Base-by-base conservation (phyloP, 345 rosid genomes). In the Eucalyptus tenuipes region DNA sequence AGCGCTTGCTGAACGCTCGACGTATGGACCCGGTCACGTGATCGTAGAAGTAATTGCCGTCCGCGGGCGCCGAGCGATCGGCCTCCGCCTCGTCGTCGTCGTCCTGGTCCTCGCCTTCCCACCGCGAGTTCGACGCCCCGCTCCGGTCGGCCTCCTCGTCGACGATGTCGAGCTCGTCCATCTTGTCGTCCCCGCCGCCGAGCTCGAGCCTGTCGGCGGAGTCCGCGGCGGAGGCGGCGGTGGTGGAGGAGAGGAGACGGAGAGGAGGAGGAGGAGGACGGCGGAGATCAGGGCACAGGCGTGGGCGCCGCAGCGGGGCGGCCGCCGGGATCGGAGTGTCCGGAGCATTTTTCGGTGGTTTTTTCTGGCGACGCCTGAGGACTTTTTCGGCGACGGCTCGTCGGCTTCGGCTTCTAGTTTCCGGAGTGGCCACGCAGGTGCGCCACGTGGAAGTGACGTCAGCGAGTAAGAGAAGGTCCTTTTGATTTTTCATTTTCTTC, bases 201-300 rank as follows among this genome's bases (percentile, higher is more conserved):
- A 85, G 57, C 3, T 89, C 81, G 44, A 86, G 52, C 61, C 87
- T 86, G 57, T 33, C 68, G 89, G 85, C 49, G 88, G 82, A 59
- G 84, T 85, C 89, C 13, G 84, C 59, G 2, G 90, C n/a, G n/a
- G n/a, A n/a, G n/a, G n/a, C n/a, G n/a, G n/a, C 40, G 24, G 88
- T 91, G 90, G 92, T 86, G 93, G 94, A 90, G 91, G 98, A 96
- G 92, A 97, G 98, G 99, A 95, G 50, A 97, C 98, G 18, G 99
- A 96, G 49, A 93, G 87, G 88, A 97, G 97, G 87, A n/a, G n/a
- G n/a, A 97, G 99, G 86, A 97, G 95, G 33, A 97, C 92, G 86
- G 98, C 98, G 27, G 98, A 95, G 84, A 94, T 68, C 22, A 93
- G 85, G 87, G 99, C 97, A 91, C 99, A 96, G 24, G 93, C 85